Evolutionary conservation across 495 filamentous ascomycete genomes (phyloP).

Genomic region (Xylaria nigripes): DNA sequence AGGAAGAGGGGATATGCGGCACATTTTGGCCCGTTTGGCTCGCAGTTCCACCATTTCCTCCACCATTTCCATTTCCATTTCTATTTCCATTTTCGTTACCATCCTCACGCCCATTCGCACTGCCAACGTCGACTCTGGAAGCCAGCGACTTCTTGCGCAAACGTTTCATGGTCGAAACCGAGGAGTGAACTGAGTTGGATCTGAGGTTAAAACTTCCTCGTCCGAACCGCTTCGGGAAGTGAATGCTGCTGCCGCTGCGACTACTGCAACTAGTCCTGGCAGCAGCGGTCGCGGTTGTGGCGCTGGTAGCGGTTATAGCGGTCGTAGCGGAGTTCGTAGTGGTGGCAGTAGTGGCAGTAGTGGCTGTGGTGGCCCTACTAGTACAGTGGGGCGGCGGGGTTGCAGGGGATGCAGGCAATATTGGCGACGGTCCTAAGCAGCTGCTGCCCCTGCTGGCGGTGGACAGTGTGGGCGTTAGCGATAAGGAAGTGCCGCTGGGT

Average conservation of each 20-base stretch:
- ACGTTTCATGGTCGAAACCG: slow-evolving; percentile 18
- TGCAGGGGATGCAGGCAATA: slow-evolving; percentile 25
- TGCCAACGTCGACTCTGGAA: slow-evolving; percentile 1
- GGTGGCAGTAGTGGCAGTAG: slow-evolving; percentile 9
- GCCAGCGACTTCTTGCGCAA: slow-evolving; percentile 27
- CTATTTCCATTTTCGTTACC: slow-evolving; percentile 10
- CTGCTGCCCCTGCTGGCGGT: slow-evolving; percentile 1
- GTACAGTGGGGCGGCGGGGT: slow-evolving; percentile 18
- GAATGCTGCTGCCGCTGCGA: not conserved
- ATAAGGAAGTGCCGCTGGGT: slow-evolving; percentile 14
- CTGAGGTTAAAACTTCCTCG: slow-evolving; percentile 35
- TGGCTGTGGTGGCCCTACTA: not conserved
- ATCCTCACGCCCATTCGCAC: not conserved
- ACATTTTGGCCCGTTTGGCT: not conserved
- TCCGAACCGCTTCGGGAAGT: slow-evolving; percentile 28
- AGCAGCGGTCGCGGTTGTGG: not conserved
- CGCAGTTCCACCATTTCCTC: not conserved
- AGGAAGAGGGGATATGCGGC: not conserved
- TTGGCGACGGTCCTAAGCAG: slow-evolving; percentile 2
- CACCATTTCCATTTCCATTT: not conserved
- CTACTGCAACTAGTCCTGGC: not conserved
- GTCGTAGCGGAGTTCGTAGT: slow-evolving; percentile 16
- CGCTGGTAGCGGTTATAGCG: not conserved
- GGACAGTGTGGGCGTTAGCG: slow-evolving; percentile 2
- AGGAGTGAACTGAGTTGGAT: slow-evolving; percentile 20